Evolutionary conservation across 2,329 filamentous ascomycete genomes (phyloP), one percentile per base, ranked within the genome.

Genomic region (Claviceps africana): DNA sequence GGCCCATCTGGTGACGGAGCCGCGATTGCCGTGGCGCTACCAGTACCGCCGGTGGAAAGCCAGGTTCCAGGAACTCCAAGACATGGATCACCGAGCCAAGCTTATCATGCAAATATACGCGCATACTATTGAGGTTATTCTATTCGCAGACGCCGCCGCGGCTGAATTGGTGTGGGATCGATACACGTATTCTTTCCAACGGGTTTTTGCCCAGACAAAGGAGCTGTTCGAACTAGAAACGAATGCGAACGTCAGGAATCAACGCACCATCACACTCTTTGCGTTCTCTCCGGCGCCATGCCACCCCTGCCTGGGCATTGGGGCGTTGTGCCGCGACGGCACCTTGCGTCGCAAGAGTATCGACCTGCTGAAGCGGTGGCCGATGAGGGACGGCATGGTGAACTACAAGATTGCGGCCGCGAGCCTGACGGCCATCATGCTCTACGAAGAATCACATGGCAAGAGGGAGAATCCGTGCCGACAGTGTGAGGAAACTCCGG

Each of bases 41-140:
- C 43, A 48, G n/a, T 51, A 46, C 37, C 33, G 52, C 21, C 35
- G 43, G 19, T 56, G 54, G 54, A 50, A 53, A 22, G 22, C 28
- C 15, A 45, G 50, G 31, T 54, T 56, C 25, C 13, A 45, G 25
- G 28, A 50, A 35, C 55, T 52, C 7, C 33, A 52, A 13, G 40
- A 51, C 31, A 3, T 50, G 13, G 47, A 50, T 15, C 17, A 50
- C n/a, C 25, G 46, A 19, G 47, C 47, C 21, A 49, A 46, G 47
- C 40, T 46, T 40, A 50, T 52, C 8, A 25, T 52, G 46, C 39
- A 52, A 40, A 52, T 52, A 28, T 52, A 49, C 31, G 28, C 51
- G 15, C 22, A 45, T 9, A 40, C 51, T 33, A 48, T 46, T 19
- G 47, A 53, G 25, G 50, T 53, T n/a, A 13, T 47, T 11, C 9